Percentiles rank a stretch among this genome's conserved stretches.
Conservation (phyloP, 148 eudicot genomes). For the Vaccinium corymbosum region DNA sequence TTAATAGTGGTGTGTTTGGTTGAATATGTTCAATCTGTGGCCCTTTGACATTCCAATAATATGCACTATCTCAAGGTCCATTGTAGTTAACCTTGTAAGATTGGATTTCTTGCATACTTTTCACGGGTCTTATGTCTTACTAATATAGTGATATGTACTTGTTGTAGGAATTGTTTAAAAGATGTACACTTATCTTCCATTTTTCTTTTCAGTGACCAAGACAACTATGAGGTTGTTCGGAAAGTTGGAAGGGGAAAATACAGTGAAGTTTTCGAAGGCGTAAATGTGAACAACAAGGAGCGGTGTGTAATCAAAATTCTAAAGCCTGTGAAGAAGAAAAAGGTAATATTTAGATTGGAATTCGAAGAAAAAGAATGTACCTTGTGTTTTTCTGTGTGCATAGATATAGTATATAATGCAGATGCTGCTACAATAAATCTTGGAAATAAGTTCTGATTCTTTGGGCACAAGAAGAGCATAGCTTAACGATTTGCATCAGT, state of each 20-base stretch:
- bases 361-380: neutral
- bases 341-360: slow-evolving; percentile 38
- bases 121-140: neutral
- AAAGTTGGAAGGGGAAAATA: slow-evolving; percentile 98
- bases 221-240: slow-evolving; percentile 97
- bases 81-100: neutral
- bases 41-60: neutral
- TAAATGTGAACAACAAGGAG: slow-evolving; percentile 79
- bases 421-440: neutral
- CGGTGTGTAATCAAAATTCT: slow-evolving; percentile 85
- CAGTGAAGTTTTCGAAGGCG: slow-evolving; percentile 97
- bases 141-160: neutral
- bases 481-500: neutral
- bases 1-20: neutral
- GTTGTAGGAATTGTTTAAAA: slow-evolving; percentile 11
- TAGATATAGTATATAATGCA: slow-evolving; percentile 1
- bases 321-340: slow-evolving; percentile 95
- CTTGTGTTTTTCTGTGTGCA: neutral
- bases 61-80: neutral
- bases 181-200: slow-evolving; percentile 5
- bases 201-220: slow-evolving; percentile 65
- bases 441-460: neutral
- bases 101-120: slow-evolving; percentile 10
- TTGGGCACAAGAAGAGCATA: neutral
- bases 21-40: neutral